phyloP scores from a whole-genome alignment of 1,139 yeast genomes.

The Hyphopichia pseudoburtonii region DNA sequence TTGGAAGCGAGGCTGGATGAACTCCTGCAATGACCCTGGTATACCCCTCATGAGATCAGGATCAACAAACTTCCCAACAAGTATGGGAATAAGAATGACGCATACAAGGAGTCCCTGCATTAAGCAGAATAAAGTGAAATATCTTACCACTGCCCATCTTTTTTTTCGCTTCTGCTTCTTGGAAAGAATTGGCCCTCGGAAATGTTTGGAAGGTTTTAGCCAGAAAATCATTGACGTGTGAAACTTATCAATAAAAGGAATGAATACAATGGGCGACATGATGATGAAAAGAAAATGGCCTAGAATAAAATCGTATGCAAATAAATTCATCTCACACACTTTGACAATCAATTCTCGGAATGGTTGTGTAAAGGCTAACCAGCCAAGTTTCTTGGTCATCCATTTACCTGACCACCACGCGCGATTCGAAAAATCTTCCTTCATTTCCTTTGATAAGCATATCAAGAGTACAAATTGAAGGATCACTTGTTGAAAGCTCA shows the following conservation, averaged over 20 bases:
- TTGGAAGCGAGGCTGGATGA: constrained; percentile 58
- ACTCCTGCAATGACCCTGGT: constrained; percentile 26
- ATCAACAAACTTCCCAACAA: constrained; percentile 20
- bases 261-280: constrained; percentile 60
- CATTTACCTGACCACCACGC: constrained; percentile 93
- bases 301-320: constrained; percentile 69
- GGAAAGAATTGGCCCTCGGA: constrained; percentile 27
- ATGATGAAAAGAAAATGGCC: constrained; percentile 63
- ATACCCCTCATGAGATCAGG: constrained; percentile 16
- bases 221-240: constrained; percentile 40
- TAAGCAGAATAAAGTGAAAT: constrained; percentile 19
- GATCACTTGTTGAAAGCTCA: constrained; percentile 55
- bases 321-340: constrained; percentile 63
- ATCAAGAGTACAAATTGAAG: constrained; percentile 43
- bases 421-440: constrained; percentile 53
- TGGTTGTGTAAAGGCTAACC: constrained; percentile 63
- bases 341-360: constrained; percentile 69
- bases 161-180: constrained; percentile 18
- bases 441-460: constrained; percentile 59
- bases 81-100: constrained; percentile 27
- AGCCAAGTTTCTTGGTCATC: constrained; percentile 60
- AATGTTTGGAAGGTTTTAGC: constrained; percentile 30
- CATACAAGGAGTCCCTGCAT: constrained; percentile 15
- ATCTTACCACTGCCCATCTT: constrained; percentile 15
- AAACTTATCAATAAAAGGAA: constrained; percentile 58